A percentile compares a stretch with the other conserved stretches of the same genome.
Evolutionary conservation across 306 rosid species (phyloP).

Genomic region (Dryas alaskensis): DNA sequence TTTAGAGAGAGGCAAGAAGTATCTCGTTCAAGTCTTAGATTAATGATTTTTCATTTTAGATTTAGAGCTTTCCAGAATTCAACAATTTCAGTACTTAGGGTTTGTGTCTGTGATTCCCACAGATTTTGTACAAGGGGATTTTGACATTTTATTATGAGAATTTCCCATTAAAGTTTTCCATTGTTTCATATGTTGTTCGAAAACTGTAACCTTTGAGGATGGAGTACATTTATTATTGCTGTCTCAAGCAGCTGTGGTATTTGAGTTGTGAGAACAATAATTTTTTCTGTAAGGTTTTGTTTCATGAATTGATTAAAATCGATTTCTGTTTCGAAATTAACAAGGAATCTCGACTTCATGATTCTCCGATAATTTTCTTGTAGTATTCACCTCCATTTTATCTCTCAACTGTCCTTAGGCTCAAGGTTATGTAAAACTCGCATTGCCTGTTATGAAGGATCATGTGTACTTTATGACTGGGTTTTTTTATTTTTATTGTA

Average conservation of each 20-base stretch:
- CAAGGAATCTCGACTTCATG: no score
- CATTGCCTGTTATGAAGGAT: no score
- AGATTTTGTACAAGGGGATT: slow-evolving; percentile 57
- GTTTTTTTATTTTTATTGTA: no score
- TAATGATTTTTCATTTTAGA: slow-evolving; percentile 33
- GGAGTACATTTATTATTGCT: slow-evolving; percentile 30
- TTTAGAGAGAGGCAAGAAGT: slow-evolving; percentile 38
- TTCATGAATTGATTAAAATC: not conserved
- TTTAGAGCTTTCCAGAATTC: slow-evolving; percentile 34
- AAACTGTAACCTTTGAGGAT: slow-evolving; percentile 32
- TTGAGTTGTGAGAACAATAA: slow-evolving; percentile 39
- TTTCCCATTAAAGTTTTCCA: slow-evolving; percentile 13
- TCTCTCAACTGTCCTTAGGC: not conserved
- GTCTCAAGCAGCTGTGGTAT: slow-evolving; percentile 45
- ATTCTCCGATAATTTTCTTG: not conserved
- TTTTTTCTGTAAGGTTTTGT: slow-evolving; percentile 12
- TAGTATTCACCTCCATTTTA: not conserved
- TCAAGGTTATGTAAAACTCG: not conserved
- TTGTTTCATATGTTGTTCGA: slow-evolving; percentile 28
- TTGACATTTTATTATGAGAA: slow-evolving; percentile 1
- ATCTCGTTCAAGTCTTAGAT: slow-evolving; percentile 36
- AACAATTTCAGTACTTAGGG: slow-evolving; percentile 42
- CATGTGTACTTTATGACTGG: no score
- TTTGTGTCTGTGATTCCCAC: slow-evolving; percentile 36
- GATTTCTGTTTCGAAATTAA: not conserved